Evolutionary conservation across 2,329 filamentous ascomycete genomes (phyloP), one percentile per base, ranked within the genome.

Genomic region (Microsporum canis): DNA sequence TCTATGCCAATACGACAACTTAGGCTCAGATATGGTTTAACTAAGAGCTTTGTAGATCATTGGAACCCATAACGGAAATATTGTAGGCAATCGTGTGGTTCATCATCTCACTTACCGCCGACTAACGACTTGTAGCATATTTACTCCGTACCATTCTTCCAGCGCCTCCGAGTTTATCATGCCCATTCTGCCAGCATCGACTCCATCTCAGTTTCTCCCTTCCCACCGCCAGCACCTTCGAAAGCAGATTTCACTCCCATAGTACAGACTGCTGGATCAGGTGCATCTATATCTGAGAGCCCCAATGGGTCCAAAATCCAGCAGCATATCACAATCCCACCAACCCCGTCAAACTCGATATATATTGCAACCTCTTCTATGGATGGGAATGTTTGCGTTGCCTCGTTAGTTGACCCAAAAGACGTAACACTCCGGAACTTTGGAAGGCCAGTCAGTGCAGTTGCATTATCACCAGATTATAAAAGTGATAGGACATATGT

Each of bases 21-120:
- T 60, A 55, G 57, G 1, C n/a, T 39, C 38, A 29, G 27, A 59
- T n/a, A 8, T 14, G 33, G 43, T 53, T 31, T 51, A 38, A 58
- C 61, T 60, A 60, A 60, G 66, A 63, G 63, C 69, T 65, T 62
- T 65, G 57, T 75, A 92, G 88, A 87, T 96, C 64, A 80, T 95
- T 67, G 94, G 92, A 66, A 96, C 94, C 36, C 92, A 99, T 73
- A 96, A 95, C 76, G 94, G 94, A 68, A 96, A 94, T 70, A 92
- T 97, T 69, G 90, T 95, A 80, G 79, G 87, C 77, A 56, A 36
- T 17, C 33, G 57, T 27, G 12, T 47, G 5, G 5, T n/a, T 47
- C 60, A 51, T 34, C 2, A 60, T 31, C 5, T 14, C 57, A 31
- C 17, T 38, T 49, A 38, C 61, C 55, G n/a, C 23, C 59, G 63